Evolutionary conservation across 2,329 filamentous ascomycete species (phyloP).

Genomic region (Fusarium azukiicola): DNA sequence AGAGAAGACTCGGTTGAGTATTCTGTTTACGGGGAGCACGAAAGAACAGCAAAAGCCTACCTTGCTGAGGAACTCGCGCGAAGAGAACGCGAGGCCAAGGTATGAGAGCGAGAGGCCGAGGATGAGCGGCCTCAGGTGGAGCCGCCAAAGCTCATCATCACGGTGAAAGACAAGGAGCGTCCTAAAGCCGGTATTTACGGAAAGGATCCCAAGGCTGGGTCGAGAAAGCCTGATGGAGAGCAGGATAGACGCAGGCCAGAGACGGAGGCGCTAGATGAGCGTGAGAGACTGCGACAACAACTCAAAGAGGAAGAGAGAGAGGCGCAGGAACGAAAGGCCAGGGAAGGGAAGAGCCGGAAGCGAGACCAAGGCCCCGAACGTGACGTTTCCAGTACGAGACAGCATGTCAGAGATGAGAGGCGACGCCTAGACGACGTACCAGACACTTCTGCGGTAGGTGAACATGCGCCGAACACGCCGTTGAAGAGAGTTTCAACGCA

Average conservation of each 20-base stretch:
- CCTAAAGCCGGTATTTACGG: background rate
- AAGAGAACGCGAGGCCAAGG: background rate
- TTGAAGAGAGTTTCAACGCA: background rate
- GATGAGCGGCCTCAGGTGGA: background rate
- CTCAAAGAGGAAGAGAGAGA: background rate
- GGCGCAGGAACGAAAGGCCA: background rate
- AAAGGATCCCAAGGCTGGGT: background rate
- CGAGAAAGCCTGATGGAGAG: background rate
- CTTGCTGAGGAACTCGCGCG: background rate
- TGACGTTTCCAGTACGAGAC: background rate
- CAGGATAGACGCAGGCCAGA: background rate
- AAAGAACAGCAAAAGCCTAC: slow-evolving; percentile 4
- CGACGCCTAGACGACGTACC: background rate
- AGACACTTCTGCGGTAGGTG: background rate
- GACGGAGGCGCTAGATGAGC: background rate
- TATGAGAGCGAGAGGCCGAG: background rate
- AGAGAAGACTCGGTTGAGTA: background rate
- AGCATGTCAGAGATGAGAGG: background rate
- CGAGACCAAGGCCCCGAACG: background rate
- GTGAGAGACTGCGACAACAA: background rate
- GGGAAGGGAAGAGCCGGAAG: background rate
- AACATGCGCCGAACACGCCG: background rate
- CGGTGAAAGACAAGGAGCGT: background rate
- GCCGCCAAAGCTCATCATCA: background rate
- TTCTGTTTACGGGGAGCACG: slow-evolving; percentile 11